phyloP scores from a whole-genome alignment of 2,329 filamentous ascomycete species.

The Nothomitra cinnamomea region DNA sequence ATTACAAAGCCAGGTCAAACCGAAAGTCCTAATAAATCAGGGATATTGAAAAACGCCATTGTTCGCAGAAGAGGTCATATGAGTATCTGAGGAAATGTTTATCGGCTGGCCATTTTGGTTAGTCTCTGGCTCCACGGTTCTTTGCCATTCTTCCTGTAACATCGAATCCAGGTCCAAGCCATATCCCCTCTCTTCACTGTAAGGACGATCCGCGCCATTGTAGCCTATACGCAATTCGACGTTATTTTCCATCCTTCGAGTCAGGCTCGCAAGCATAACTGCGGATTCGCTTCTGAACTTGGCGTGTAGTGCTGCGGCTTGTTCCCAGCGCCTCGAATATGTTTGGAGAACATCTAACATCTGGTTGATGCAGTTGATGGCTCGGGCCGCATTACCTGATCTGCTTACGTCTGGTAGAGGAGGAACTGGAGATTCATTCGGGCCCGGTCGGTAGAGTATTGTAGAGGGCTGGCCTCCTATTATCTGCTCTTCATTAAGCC shows the following conservation, averaged over 20 bases:
- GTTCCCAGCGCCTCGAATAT: neutral
- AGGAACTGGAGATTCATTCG: neutral
- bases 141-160: too few species aligned
- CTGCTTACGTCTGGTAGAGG: neutral
- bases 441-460: neutral
- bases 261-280: neutral
- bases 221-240: too few species aligned
- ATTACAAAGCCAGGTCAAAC: too few species aligned
- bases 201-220: neutral
- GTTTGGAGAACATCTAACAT: neutral
- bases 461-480: constrained; percentile 14
- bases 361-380: constrained; percentile 2
- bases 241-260: neutral
- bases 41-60: neutral
- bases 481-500: constrained; percentile 32
- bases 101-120: neutral
- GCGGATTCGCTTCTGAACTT: neutral
- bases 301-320: neutral
- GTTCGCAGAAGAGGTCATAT: neutral
- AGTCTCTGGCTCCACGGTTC: neutral
- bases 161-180: neutral
- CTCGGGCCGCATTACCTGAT: neutral
- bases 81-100: neutral
- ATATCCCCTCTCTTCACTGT: neutral
- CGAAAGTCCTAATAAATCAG: neutral